Evolutionary conservation across 1,139 yeast species (phyloP).

Genomic region (Pichia cactophila): DNA sequence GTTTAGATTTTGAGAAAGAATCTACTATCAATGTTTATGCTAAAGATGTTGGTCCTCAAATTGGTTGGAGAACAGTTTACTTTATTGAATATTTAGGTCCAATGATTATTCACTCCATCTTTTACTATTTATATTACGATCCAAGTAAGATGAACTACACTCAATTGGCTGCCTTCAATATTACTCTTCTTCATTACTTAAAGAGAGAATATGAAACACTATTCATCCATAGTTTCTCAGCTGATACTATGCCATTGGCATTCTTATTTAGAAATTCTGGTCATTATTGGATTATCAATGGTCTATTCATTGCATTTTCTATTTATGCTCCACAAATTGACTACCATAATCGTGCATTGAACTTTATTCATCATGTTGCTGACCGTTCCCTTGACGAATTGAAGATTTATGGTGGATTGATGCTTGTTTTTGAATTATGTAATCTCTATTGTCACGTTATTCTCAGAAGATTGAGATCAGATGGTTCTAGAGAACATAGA

Average conservation of each 20-base stretch:
- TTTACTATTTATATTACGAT: constrained; percentile 38
- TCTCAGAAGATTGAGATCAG: constrained; percentile 49
- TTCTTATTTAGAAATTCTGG: constrained; percentile 81
- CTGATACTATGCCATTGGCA: constrained; percentile 85
- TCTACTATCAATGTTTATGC: constrained; percentile 40
- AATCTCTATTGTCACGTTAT: constrained; percentile 64
- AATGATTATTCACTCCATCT: constrained; percentile 63
- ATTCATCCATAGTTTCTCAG: constrained; percentile 74
- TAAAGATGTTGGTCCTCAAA: constrained; percentile 90
- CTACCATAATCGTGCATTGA: constrained; percentile 8
- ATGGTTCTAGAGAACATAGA: constrained; percentile 40
- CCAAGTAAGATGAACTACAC: constrained; percentile 38
- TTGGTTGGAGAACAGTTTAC: constrained; percentile 86
- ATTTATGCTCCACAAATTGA: constrained; percentile 50
- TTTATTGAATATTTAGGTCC: constrained; percentile 88
- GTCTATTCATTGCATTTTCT: constrained; percentile 60
- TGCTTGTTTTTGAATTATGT: constrained; percentile 63
- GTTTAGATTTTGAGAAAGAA: constrained; percentile 24
- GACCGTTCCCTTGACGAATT: constrained; percentile 23
- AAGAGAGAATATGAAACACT: constrained; percentile 87
- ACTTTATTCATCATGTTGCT: constrained; percentile 31
- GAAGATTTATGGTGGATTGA: constrained; percentile 35
- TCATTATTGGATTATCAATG: constrained; percentile 89
- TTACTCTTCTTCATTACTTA: constrained; percentile 66
- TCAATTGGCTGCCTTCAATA: constrained; percentile 45